These are phyloP conservation scores for Didymella sp. DNA, from an alignment of 2,329 filamentous ascomycete genomes.

Conservation along the genomic window DNA sequence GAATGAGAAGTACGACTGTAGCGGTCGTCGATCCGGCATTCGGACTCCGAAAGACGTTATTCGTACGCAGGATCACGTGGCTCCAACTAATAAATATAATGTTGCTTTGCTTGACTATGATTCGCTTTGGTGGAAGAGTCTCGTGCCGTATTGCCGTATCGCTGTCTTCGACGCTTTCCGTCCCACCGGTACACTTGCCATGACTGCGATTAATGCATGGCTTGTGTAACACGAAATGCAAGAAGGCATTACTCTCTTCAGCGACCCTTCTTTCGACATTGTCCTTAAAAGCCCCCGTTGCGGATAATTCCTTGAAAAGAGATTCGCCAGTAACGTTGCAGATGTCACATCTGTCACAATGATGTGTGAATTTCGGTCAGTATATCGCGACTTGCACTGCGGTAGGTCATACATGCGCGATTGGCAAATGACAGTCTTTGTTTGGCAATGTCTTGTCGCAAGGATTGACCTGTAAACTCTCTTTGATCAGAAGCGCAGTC, in stretches of 20 bases:
- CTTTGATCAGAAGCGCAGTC: background rate
- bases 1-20: background rate
- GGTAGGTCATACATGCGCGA: background rate
- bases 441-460: background rate
- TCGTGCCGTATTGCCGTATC: conserved; percentile 4
- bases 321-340: background rate
- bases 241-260: background rate
- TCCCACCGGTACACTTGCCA: background rate
- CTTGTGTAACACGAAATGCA: background rate
- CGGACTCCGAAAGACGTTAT: background rate
- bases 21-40: conserved; percentile 6
- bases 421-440: background rate
- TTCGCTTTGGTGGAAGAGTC: background rate
- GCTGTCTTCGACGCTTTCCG: background rate
- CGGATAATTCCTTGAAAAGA: background rate
- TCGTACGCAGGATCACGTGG: background rate
- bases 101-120: background rate
- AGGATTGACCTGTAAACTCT: background rate
- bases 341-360: background rate
- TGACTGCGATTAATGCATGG: background rate
- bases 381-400: background rate
- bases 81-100: background rate
- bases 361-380: background rate
- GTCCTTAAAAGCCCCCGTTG: background rate
- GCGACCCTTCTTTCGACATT: background rate